phyloP scores from a whole-genome alignment of 805 yeast genomes.

The Wickerhamomyces hampshirensis region DNA sequence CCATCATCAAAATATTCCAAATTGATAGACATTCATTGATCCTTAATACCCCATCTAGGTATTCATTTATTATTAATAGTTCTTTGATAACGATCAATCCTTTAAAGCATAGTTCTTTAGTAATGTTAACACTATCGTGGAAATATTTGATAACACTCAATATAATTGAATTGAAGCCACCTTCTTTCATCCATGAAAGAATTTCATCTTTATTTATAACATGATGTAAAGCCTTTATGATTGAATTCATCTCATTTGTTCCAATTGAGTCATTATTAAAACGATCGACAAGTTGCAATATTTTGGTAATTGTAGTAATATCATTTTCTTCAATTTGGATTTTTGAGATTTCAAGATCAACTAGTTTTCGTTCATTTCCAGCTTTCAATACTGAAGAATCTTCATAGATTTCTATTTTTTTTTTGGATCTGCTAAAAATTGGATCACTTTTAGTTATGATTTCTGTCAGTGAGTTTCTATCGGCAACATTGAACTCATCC shows the following conservation, averaged over 20 bases:
- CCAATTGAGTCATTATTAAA: conserved; percentile 14
- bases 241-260: conserved; percentile 11
- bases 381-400: conserved; percentile 10
- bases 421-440: conserved; percentile 16
- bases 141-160: conserved; percentile 16
- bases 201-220: conserved; percentile 9
- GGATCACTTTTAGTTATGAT: conserved; percentile 22
- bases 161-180: conserved; percentile 15
- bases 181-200: conserved; percentile 15
- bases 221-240: conserved; percentile 18
- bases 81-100: conserved; percentile 23
- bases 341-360: conserved; percentile 16
- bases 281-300: conserved; percentile 5
- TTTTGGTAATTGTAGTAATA: conserved; percentile 7
- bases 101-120: conserved; percentile 22
- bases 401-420: conserved; percentile 21
- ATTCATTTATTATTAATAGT: conserved; percentile 16
- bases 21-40: conserved; percentile 7
- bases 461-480: conserved; percentile 15
- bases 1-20: conserved; percentile 20
- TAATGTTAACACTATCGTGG: conserved; percentile 18
- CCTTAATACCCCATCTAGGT: conserved; percentile 7
- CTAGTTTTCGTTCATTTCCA: conserved; percentile 10
- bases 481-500: not conserved
- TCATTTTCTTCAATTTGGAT: conserved; percentile 8